Base-by-base conservation (phyloP, 129 eudicot genomes). In the Calendula officinalis region DNA sequence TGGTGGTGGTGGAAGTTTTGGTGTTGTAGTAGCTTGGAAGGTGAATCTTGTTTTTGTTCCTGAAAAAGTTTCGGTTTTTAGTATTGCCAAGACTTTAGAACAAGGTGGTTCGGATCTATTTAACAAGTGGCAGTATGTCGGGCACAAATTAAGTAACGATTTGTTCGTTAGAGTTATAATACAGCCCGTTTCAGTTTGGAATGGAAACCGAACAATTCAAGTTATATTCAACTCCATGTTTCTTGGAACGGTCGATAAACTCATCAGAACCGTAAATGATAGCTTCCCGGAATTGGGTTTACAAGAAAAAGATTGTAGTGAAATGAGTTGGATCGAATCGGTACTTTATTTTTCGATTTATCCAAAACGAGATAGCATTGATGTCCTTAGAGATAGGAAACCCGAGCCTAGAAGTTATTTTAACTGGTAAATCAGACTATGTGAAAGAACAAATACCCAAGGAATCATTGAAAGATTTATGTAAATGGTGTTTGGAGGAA, bases 251-350 rank as follows among this genome's bases (percentile, higher is more conserved):
- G 73, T 75, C 37, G 71, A 67, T 40, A 39, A 74, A 12, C 75
- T 82, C 35, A 58, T 81, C n/a, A 45, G 65, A 43, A 47, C 78
- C 1, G 61, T 78, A 60, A 17, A 42, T 0, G 40, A 60, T n/a
- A 66, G 59, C 9, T 87, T 87, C 46, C 82, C 88, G 3, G 88
- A 84, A 56, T 43, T 87, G 38, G 87, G 86, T 3, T 35, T 87
- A n/a, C 66, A 62, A 8, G 53, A 8, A 59, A 64, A 81, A 3
- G 85, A 84, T 51, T 83, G 84, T 34, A 52, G 14, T 2, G 84
- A 87, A 43, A 84, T 78, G 84, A 82, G 83, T 60, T 88, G 89
- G 89, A 71, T 88, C 15, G 60, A 84, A 3, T 75, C 95, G 0
- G 77, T 87, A 7, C 75, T 87, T 0, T 83, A 63, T 63, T 63